Evolutionary conservation across 2,329 filamentous ascomycete species (phyloP), one percentile per base, ranked within the genome.

Genomic region (Xylaria sp.): DNA sequence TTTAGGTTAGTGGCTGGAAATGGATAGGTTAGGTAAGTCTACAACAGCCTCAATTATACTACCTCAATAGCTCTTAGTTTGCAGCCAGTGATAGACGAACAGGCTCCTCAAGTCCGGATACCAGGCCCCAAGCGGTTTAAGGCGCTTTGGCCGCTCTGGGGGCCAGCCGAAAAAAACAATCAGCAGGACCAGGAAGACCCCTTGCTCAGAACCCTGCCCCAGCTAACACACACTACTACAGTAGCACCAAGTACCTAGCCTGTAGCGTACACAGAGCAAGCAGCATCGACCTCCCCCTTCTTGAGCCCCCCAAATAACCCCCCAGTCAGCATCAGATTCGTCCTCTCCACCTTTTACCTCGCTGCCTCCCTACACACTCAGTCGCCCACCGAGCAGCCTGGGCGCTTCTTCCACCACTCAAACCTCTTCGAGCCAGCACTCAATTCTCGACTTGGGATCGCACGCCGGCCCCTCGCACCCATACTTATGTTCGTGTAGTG

Each of bases 401-500:
- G 56, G 74, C 70, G 73, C 68, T 70, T 74, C 72, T 68, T 72
- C 76, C 69, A 77, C 79, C 79, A 80, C 76, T 80, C 77, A 80
- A 64, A 78, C 57, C 76, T 73, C 69, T 71, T 72, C 47, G 31
- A 67, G 25, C 55, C 56, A 39, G 42, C 44, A 22, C 57, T 58
- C 64, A 61, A 58, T 17, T 31, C 39, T 69, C 63, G 38, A 38
- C 60, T 60, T 22, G 49, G 59, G 39, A 59, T 63, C 31, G 45
- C 20, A 54, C 49, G 42, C 55, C 47, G 42, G 27, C 54, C 20
- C 39, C 33, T 50, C 54, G 31, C 33, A n/a, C 20, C 31, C 59
- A 36, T 63, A n/a, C n/a, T n/a, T n/a, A 27, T 44, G 51, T 39
- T 60, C 45, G 36, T 38, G 27, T 42, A 27, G n/a, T 39, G 2